phyloP scores from a whole-genome alignment of 1,139 yeast species.

The Taphrina sp. region DNA sequence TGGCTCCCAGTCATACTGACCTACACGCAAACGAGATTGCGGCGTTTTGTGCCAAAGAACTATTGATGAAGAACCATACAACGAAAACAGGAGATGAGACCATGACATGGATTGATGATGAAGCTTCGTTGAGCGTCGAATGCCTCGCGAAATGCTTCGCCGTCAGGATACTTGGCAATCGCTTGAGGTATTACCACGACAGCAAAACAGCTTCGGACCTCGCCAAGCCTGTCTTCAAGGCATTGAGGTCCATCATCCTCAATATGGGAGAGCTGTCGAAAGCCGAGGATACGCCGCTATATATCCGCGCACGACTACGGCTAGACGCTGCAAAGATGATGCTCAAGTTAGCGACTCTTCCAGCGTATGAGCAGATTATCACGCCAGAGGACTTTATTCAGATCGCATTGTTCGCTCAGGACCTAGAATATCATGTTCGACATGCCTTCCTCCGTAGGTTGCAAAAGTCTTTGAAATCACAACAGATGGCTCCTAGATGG shows the following conservation, averaged over 20 bases:
- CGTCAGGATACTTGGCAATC: constrained; percentile 61
- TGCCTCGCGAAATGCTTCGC: constrained; percentile 49
- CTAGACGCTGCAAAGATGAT: constrained; percentile 66
- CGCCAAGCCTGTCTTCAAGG: constrained; percentile 65
- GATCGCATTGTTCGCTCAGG: constrained; percentile 64
- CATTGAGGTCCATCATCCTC: constrained; percentile 64
- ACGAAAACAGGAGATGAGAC: constrained; percentile 39
- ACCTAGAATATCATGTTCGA: constrained; percentile 62
- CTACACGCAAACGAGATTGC: constrained; percentile 60
- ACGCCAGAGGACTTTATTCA: constrained; percentile 55
- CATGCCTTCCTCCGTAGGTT: constrained; percentile 53
- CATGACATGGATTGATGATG: constrained; percentile 52
- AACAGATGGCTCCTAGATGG: constrained; percentile 61
- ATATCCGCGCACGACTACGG: constrained; percentile 61
- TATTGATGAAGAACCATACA: constrained; percentile 54
- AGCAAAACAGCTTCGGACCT: constrained; percentile 45
- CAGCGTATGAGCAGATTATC: constrained; percentile 56
- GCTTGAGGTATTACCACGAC: constrained; percentile 54
- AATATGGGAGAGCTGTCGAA: constrained; percentile 78
- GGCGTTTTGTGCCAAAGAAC: constrained; percentile 58
- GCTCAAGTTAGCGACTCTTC: constrained; percentile 61
- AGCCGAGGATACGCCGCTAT: constrained; percentile 60
- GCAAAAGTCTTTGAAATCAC: constrained; percentile 55
- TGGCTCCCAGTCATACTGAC: constrained; percentile 55
- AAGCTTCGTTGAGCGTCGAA: constrained; percentile 48